Base-by-base conservation (phyloP, 768 basidiomycete genomes). In the Leccinum longicurvipes region DNA sequence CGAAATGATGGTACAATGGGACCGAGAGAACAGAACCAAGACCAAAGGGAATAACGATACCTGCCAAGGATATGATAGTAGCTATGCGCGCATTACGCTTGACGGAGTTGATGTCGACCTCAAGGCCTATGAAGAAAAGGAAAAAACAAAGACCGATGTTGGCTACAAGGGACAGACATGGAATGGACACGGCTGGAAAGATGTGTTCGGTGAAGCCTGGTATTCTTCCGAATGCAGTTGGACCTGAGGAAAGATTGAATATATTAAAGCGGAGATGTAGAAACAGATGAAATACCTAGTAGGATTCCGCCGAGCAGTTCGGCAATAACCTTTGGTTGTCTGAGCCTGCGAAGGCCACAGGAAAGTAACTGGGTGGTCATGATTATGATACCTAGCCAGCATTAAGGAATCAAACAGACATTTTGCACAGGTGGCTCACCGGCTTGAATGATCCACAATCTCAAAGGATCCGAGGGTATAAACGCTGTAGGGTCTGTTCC, bases 61-160 rank as follows among this genome's bases (percentile, higher is more conserved):
- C 96, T 0, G 86, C 89, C 2, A 89, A 61, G 0, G 92, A 86
- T 53, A 98, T 84, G 2, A 83, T 78, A 4, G 72, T 72, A 0
- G 87, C 89, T 8, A 85, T 74, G 10, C 83, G 79, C 1, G 81
- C 85, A 76, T 91, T 90, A 41, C 87, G 85, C 63, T 80, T 86
- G 72, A 98, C 86, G 55, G 97, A 76, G 6, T 76, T 73, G 0
- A 79, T 74, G 55, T 98, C 97, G 55, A 97, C 93, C 75, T 93
- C 91, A 27, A 96, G 84, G 4, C 96, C 96, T 44, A 98, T 87
- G 57, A 98, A 81, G 75, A 97, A 98, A 14, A 98, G 81, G 73
- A 93, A 94, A 45, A 93, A 81, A 60, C 86, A 87, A 5, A 92
- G 80, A 7, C 91, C 96, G 57, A 98, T 91, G 62, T 91, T 90